Base-by-base conservation (phyloP, 164 flowering plant genomes). In the Liriodendron chinense region DNA sequence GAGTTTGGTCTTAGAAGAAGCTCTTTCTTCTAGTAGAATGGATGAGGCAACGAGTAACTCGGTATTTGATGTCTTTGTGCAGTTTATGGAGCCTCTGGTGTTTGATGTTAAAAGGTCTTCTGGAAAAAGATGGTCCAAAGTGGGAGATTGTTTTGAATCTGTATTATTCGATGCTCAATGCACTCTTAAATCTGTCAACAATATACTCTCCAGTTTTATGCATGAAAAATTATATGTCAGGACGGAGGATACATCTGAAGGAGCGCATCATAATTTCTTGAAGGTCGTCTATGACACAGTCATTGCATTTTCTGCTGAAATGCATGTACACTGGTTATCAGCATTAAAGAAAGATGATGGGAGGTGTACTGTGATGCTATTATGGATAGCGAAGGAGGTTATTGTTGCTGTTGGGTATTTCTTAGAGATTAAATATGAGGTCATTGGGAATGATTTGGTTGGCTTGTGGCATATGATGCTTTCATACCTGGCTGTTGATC, bases 401-500 rank as follows among this genome's bases (percentile, higher is more conserved):
- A 61, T 90, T 79, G 72, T 78, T 82, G 78, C 85, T 49, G 69
- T 93, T 7, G 83, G 85, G 20, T 82, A 77, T 76, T 78, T 96
- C 28, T 72, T 94, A 74, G 91, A 91, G 83, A 91, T 90, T 79
- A 97, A 93, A 74, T 89, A 93, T 74, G 85, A 90, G 78, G 96
- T 91, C 79, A 47, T 87, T 72, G 92, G 82, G 47, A 70, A 85
- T 85, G 92, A 91, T 80, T 82, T 92, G 72, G 84, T 80, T 23
- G 85, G 80, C 74, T 80, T 92, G 73, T 96, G 99, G 99, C 79
- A 74, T 47, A 72, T 88, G 79, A 75, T 90, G 78, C 79, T 93
- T 67, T 81, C 87, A 22, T 87, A 65, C 77, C 65, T 82, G 63
- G 80, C 86, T 65, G 48, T 87, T 78, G 85, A 80, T 26, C 76